Evolutionary conservation across 495 filamentous ascomycete species (phyloP).

Genomic region (Poronia punctata): DNA sequence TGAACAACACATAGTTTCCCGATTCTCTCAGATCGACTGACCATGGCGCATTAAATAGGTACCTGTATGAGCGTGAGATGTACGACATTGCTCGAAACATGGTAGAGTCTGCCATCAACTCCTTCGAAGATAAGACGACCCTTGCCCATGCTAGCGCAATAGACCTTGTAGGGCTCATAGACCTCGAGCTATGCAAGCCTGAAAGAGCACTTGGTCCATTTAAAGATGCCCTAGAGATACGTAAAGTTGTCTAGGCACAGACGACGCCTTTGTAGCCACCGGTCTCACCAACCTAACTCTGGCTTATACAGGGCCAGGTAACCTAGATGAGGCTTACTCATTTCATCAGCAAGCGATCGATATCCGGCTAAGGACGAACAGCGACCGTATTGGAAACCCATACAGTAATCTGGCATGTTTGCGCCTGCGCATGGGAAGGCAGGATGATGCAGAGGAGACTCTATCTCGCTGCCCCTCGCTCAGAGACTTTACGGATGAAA

Average conservation of each 20-base stretch:
- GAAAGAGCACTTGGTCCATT: conserved; percentile 16
- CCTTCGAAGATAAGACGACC: conserved; percentile 16
- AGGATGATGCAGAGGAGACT: conserved; percentile 23
- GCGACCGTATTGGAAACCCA: conserved; percentile 22
- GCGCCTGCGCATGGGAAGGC: conserved; percentile 17
- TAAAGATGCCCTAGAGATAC: conserved; percentile 16
- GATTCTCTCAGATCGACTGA: no score
- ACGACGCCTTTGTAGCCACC: conserved; percentile 19
- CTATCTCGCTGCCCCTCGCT: conserved; percentile 21
- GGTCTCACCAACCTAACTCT: conserved; percentile 22
- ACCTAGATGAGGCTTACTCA: conserved; percentile 18
- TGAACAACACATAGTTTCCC: neutral
- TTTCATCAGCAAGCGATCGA: conserved; percentile 17
- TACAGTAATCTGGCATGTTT: conserved; percentile 26
- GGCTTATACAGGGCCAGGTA: conserved; percentile 18
- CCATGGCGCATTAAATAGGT: conserved; percentile 17
- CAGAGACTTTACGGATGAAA: conserved; percentile 22
- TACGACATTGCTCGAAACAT: conserved; percentile 17
- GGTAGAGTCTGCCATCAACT: conserved; percentile 14
- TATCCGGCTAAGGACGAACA: conserved; percentile 17
- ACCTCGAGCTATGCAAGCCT: conserved; percentile 19
- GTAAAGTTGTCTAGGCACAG: conserved; percentile 6
- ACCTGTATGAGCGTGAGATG: conserved; percentile 25
- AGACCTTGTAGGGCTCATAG: conserved; percentile 22
- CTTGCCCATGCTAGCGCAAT: conserved; percentile 24